A percentile compares a stretch with the other conserved stretches of the same genome.
These are phyloP conservation scores for Xylaria longipes DNA, from an alignment of 495 filamentous ascomycete species.

Conservation along the genomic window DNA sequence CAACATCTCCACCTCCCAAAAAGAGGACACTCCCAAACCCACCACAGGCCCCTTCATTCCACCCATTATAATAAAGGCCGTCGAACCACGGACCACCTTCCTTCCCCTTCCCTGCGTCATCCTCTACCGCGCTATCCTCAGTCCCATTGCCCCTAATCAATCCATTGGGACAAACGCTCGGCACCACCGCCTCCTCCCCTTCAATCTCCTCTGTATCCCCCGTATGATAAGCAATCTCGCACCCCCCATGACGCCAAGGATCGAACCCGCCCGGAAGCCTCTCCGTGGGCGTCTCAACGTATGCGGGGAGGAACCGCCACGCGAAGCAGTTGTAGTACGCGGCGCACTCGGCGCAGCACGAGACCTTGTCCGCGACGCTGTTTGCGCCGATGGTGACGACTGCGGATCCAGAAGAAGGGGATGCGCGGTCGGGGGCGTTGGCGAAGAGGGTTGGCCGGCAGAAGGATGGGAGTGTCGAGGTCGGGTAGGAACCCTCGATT, in stretches of 20 bases:
- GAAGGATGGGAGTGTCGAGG: conserved; percentile 39
- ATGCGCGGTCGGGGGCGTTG: conserved; percentile 33
- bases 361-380: conserved; percentile 38
- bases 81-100: conserved; percentile 25
- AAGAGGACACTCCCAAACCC: conserved; percentile 30
- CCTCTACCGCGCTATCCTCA: too few species aligned
- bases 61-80: conserved; percentile 39
- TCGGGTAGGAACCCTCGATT: conserved; percentile 33
- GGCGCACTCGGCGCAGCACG: conserved; percentile 41
- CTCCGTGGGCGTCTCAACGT: conserved; percentile 28
- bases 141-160: conserved; percentile 15
- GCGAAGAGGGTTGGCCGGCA: conserved; percentile 36
- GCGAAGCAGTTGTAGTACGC: conserved; percentile 40
- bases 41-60: conserved; percentile 40
- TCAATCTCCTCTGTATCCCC: conserved; percentile 21
- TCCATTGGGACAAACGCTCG: conserved; percentile 37
- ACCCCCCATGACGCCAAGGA: conserved; percentile 38
- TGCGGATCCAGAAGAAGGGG: conserved; percentile 25
- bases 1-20: conserved; percentile 27
- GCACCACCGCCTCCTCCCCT: neutral
- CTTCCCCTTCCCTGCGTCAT: neutral
- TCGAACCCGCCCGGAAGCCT: conserved; percentile 39
- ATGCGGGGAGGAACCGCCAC: conserved; percentile 39
- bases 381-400: conserved; percentile 33
- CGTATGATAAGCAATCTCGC: conserved; percentile 37